A percentile compares a stretch with the other conserved stretches of the same genome.
Evolutionary conservation across 2,329 filamentous ascomycete species (phyloP).

Genomic region (Arthrobotrys iridis): DNA sequence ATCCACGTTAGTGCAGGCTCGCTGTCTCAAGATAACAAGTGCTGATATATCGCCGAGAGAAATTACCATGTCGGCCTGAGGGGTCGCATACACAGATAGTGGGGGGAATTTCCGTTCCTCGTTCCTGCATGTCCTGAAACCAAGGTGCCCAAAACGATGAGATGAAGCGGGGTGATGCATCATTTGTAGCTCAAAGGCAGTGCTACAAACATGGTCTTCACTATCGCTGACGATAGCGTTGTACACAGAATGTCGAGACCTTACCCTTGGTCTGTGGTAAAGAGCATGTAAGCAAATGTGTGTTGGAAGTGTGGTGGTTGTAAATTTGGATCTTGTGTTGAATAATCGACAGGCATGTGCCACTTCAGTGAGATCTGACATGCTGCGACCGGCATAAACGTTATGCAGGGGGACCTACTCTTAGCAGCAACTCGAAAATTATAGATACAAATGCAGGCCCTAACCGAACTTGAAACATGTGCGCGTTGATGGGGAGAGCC

Average conservation of each 20-base stretch:
- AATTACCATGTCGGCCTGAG: neutral
- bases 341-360: slow-evolving; percentile 32
- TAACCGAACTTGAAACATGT: neutral
- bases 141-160: neutral
- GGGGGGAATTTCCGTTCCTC: neutral
- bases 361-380: slow-evolving; percentile 37
- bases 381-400: slow-evolving; percentile 40
- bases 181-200: neutral
- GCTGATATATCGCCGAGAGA: neutral
- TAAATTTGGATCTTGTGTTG: slow-evolving; percentile 30
- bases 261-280: neutral
- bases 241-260: neutral
- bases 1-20: neutral
- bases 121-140: slow-evolving; percentile 46
- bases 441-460: neutral
- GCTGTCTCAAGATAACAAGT: neutral
- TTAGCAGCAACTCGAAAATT: slow-evolving; percentile 26
- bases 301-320: slow-evolving; percentile 30
- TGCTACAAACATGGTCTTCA: neutral
- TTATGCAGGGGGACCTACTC: slow-evolving; percentile 29
- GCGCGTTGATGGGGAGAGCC: neutral
- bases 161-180: neutral
- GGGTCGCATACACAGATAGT: neutral
- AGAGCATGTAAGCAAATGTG: slow-evolving; percentile 11
- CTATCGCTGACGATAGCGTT: neutral